Conservation (phyloP, 2,329 filamentous ascomycete genomes). For the Xylariaceae sp. region DNA sequence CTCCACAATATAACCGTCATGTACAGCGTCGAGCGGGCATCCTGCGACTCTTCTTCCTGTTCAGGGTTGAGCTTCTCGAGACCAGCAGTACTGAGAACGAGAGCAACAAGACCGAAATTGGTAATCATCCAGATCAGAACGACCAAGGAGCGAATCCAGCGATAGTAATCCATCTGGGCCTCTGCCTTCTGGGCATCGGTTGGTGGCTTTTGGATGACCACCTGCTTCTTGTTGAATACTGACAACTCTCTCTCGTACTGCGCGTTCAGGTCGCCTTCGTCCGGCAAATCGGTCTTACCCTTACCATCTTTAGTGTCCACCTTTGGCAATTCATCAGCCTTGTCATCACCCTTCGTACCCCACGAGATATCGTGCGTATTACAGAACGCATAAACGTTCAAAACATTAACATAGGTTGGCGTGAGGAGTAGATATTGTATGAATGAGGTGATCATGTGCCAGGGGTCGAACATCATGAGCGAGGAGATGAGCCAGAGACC, state of each 20-base stretch:
- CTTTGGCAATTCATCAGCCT: slow-evolving; percentile 84
- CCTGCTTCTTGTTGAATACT: slow-evolving; percentile 73
- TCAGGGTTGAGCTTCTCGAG: slow-evolving; percentile 66
- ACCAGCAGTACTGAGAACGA: slow-evolving; percentile 85
- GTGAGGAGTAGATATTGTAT: slow-evolving; percentile 93
- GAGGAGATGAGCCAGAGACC: slow-evolving; percentile 90
- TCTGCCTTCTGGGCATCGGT: slow-evolving; percentile 64
- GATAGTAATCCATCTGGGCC: slow-evolving; percentile 97
- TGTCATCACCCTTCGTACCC: slow-evolving; percentile 98
- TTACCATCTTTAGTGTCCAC: slow-evolving; percentile 86
- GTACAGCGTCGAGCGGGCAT: slow-evolving; percentile 73
- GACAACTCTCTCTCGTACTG: slow-evolving; percentile 87
- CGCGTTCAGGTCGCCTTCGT: slow-evolving; percentile 91
- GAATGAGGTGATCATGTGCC: slow-evolving; percentile 98
- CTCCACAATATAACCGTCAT: slow-evolving; percentile 87
- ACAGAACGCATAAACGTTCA: slow-evolving; percentile 99
- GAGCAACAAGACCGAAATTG: slow-evolving; percentile 84
- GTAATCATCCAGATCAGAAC: slow-evolving; percentile 96
- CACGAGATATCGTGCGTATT: slow-evolving; percentile 98
- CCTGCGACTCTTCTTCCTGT: slow-evolving; percentile 47
- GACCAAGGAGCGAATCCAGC: slow-evolving; percentile 88
- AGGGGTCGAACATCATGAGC: slow-evolving; percentile 94
- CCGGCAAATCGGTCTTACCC: slow-evolving; percentile 93
- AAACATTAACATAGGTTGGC: slow-evolving; percentile 95
- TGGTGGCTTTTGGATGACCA: slow-evolving; percentile 67